Conservation (phyloP, 2,329 filamentous ascomycete species). For the Aureobasidium subglaciale region DNA sequence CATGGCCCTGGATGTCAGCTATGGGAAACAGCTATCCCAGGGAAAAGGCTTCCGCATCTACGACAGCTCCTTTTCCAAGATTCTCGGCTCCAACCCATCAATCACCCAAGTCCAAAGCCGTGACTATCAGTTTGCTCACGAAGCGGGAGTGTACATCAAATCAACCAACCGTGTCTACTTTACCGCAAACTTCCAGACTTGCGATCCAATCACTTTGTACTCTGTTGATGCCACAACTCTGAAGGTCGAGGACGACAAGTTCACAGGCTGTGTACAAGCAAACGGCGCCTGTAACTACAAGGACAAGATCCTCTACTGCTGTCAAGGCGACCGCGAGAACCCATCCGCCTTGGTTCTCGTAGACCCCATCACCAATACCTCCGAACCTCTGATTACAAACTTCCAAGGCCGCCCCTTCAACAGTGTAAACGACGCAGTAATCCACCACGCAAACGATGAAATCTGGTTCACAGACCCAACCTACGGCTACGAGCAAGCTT, state of each 20-base stretch:
- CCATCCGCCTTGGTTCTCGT: slow-evolving; percentile 17
- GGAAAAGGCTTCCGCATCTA: slow-evolving; percentile 7
- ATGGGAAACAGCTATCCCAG: not conserved
- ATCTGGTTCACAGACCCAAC: slow-evolving; percentile 60
- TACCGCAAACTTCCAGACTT: slow-evolving; percentile 25
- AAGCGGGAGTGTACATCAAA: slow-evolving; percentile 24
- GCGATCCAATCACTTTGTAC: slow-evolving; percentile 20
- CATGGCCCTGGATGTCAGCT: slow-evolving; percentile 5
- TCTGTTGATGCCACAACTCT: slow-evolving; percentile 22
- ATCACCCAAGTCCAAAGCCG: slow-evolving; percentile 11
- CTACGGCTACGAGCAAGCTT: slow-evolving; percentile 54
- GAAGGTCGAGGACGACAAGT: slow-evolving; percentile 10
- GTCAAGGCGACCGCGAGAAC: slow-evolving; percentile 18
- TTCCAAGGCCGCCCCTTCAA: slow-evolving; percentile 56
- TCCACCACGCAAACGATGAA: slow-evolving; percentile 47
- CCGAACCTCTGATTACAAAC: slow-evolving; percentile 43
- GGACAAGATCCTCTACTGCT: slow-evolving; percentile 20
- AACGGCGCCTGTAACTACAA: slow-evolving; percentile 22
- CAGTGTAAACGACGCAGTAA: slow-evolving; percentile 49
- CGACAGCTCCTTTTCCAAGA: not conserved
- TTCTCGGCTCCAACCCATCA: not conserved
- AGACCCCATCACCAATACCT: slow-evolving; percentile 14
- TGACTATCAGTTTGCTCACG: slow-evolving; percentile 25
- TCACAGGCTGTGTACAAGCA: slow-evolving; percentile 15
- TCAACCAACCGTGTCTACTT: slow-evolving; percentile 28